Evolutionary conservation across 2,329 filamentous ascomycete genomes (phyloP).

Genomic region (Botrytis porri): DNA sequence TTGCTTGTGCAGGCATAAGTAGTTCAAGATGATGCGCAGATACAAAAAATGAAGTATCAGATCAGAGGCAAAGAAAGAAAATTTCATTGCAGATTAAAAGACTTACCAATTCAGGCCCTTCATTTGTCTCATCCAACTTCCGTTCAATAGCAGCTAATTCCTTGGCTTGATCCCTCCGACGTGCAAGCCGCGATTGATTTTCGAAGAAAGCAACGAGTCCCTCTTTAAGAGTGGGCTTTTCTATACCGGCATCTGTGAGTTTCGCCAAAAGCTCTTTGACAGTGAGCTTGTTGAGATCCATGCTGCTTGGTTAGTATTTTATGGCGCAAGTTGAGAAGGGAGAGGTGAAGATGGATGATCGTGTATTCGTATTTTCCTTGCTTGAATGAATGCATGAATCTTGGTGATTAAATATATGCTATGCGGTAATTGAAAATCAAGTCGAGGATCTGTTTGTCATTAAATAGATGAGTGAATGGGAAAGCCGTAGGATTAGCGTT

Average conservation of each 20-base stretch:
- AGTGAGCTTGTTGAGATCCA: not conserved
- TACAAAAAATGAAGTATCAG: not conserved
- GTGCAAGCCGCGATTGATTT: not conserved
- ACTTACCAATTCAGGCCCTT: not conserved
- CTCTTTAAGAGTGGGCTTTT: not conserved
- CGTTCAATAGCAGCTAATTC: not conserved
- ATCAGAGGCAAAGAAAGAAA: not conserved
- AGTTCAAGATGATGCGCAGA: not conserved
- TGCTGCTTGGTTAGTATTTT: not conserved
- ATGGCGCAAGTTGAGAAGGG: too few relatives aligned
- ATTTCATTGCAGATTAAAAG: not conserved
- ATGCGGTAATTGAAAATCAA: not conserved
- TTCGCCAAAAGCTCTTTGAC: not conserved
- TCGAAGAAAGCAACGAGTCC: not conserved
- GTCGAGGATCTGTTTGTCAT: not conserved
- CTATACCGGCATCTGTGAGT: not conserved
- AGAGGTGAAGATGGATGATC: accelerated
- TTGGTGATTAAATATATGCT: not conserved
- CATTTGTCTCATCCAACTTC: not conserved
- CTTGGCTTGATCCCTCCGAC: not conserved
- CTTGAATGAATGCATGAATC: not conserved
- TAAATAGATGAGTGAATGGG: not conserved
- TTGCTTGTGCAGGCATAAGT: not conserved
- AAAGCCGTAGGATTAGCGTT: not conserved
- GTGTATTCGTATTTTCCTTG: not conserved